phyloP scores from a whole-genome alignment of 768 basidiomycete species.

The Dendrothele bispora region DNA sequence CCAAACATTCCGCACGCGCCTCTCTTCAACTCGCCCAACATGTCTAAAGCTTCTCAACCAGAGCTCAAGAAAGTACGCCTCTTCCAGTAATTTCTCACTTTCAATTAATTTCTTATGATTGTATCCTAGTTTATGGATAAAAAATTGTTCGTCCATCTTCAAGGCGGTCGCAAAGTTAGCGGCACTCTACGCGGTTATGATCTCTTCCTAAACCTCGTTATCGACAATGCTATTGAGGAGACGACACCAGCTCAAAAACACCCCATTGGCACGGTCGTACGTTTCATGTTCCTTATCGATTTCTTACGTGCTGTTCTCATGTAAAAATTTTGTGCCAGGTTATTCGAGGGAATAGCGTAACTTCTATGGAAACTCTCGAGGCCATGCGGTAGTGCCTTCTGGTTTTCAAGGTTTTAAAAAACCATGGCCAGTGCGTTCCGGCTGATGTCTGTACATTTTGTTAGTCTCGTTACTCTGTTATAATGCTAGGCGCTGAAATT shows the following conservation, averaged over 20 bases:
- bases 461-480: no score
- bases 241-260: constrained; percentile 85
- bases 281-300: no score
- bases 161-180: constrained; percentile 94
- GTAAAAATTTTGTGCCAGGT: constrained; percentile 53
- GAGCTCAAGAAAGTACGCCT: constrained; percentile 94
- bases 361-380: constrained; percentile 90
- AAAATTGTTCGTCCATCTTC: constrained; percentile 89
- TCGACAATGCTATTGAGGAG: constrained; percentile 95
- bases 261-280: constrained; percentile 88
- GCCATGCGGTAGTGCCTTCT: constrained; percentile 38
- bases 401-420: no score
- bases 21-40: constrained; percentile 30
- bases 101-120: constrained; percentile 2
- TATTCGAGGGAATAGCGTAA: constrained; percentile 94
- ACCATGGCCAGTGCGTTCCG: no score
- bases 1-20: no score
- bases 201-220: constrained; percentile 96
- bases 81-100: constrained; percentile 4
- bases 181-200: constrained; percentile 96
- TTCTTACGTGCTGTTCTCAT: neutral
- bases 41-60: constrained; percentile 96
- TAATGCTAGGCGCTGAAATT: no score
- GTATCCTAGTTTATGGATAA: constrained; percentile 93
- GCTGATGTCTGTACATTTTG: no score